phyloP scores from a whole-genome alignment of 2,329 filamentous ascomycete species.

The Botrytis aclada region DNA sequence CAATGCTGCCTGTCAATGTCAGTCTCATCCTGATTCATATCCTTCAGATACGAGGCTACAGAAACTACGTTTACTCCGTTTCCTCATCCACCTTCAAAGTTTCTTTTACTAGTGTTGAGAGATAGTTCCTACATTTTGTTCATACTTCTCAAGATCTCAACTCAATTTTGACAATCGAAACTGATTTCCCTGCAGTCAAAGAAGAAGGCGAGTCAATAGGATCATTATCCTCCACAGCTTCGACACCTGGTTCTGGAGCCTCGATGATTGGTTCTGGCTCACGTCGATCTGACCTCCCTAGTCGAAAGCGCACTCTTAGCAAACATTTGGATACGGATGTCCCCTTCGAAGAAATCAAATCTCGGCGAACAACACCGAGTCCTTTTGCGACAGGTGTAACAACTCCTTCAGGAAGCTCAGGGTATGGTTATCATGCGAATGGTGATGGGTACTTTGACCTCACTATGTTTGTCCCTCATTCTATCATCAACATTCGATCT shows the following conservation, averaged over 20 bases:
- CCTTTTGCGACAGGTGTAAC: conserved; percentile 28
- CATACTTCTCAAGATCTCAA: not conserved
- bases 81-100: not conserved
- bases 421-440: conserved; percentile 31
- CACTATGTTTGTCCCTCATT: conserved; percentile 29
- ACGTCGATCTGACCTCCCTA: conserved; percentile 27
- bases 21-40: conserved; percentile 1
- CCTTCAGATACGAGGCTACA: not conserved
- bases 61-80: not conserved
- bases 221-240: conserved; percentile 26
- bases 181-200: conserved; percentile 10
- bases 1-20: conserved; percentile 9
- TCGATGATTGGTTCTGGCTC: conserved; percentile 24
- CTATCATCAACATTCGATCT: conserved; percentile 13
- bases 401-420: conserved; percentile 32
- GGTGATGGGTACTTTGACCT: conserved; percentile 30
- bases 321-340: conserved; percentile 28
- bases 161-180: not conserved
- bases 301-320: conserved; percentile 36
- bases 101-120: not conserved
- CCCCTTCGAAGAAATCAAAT: conserved; percentile 31
- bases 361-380: conserved; percentile 35
- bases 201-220: conserved; percentile 1
- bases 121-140: not conserved
- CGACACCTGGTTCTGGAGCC: conserved; percentile 29